A percentile compares a stretch with the other conserved stretches of the same genome.
Conservation (phyloP, 164 flowering plant species). For the Kingdonia uniflora region DNA sequence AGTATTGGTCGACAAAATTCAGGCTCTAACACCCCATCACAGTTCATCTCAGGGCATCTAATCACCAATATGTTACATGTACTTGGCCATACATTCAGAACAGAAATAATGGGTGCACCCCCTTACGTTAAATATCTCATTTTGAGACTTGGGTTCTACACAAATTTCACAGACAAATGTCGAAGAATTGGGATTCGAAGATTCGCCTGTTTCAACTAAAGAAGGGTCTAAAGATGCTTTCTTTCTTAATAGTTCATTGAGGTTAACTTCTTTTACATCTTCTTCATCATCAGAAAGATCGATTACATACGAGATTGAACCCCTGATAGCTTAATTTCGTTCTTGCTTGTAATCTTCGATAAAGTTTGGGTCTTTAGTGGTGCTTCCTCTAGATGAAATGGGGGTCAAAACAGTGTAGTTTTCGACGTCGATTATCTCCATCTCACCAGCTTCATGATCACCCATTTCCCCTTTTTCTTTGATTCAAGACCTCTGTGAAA, state of each 20-base stretch:
- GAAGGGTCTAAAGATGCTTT: constrained; percentile 2
- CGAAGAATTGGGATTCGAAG: constrained; percentile 8
- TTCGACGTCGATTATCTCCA: constrained; percentile 10
- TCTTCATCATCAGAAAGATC: constrained; percentile 9
- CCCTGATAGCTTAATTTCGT: constrained; percentile 7
- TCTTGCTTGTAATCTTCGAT: constrained; percentile 17
- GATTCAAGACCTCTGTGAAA: too few species aligned
- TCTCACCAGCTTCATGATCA: too few species aligned
- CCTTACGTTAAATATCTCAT: constrained; percentile 12
- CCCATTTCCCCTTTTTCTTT: too few species aligned
- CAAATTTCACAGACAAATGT: constrained; percentile 34
- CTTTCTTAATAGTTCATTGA: neutral
- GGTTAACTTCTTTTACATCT: neutral
- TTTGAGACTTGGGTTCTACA: constrained; percentile 11
- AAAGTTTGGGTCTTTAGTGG: constrained; percentile 10
- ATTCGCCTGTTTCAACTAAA: constrained; percentile 6
- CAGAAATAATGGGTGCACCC: constrained; percentile 36
- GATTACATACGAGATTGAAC: constrained; percentile 6
- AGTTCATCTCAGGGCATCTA: constrained; percentile 25
- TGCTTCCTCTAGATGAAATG: constrained; percentile 13
- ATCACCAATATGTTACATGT: constrained; percentile 22
- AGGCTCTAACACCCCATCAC: constrained; percentile 29
- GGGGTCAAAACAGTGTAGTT: constrained; percentile 3
- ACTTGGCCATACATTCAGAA: constrained; percentile 19
- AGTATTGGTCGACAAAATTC: constrained; percentile 27